Percentiles rank a stretch among this genome's conserved stretches.
phyloP scores from a whole-genome alignment of 768 basidiomycete species.

The Pleurotus salmoneostramineus region DNA sequence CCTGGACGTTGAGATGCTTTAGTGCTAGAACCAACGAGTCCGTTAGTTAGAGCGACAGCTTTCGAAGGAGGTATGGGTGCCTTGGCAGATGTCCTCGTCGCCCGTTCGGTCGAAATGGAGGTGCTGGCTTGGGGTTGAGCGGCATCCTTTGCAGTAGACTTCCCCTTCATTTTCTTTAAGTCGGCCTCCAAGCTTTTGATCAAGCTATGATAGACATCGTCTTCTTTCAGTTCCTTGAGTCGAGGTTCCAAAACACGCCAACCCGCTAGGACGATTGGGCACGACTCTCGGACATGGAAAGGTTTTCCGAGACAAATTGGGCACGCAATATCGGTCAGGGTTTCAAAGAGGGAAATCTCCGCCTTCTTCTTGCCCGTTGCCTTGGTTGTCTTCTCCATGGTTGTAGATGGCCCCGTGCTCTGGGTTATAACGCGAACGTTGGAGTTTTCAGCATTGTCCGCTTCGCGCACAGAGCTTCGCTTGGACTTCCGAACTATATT shows the following conservation, averaged over 20 bases:
- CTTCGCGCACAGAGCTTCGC: too few relatives aligned
- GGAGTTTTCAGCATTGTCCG: too few relatives aligned
- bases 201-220: conserved; percentile 21
- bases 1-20: neutral
- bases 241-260: conserved; percentile 39
- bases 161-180: conserved; percentile 17
- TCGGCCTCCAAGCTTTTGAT: conserved; percentile 39
- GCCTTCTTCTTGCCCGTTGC: too few relatives aligned
- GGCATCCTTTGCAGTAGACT: too few relatives aligned
- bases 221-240: conserved; percentile 36
- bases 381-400: too few relatives aligned
- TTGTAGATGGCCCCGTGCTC: too few relatives aligned
- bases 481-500: too few relatives aligned
- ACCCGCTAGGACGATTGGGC: conserved; percentile 44
- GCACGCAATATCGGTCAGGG: conserved; percentile 21
- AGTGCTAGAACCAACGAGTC: neutral
- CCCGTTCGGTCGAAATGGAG: neutral
- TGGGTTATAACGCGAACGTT: too few relatives aligned
- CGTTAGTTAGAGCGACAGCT: neutral
- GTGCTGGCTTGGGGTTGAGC: conserved; percentile 13
- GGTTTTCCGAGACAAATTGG: conserved; percentile 42
- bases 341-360: too few relatives aligned
- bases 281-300: conserved; percentile 44
- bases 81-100: neutral
- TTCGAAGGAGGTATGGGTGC: neutral